Evolutionary conservation across 306 rosid species (phyloP).

Genomic region (Dalbergia oliveri): DNA sequence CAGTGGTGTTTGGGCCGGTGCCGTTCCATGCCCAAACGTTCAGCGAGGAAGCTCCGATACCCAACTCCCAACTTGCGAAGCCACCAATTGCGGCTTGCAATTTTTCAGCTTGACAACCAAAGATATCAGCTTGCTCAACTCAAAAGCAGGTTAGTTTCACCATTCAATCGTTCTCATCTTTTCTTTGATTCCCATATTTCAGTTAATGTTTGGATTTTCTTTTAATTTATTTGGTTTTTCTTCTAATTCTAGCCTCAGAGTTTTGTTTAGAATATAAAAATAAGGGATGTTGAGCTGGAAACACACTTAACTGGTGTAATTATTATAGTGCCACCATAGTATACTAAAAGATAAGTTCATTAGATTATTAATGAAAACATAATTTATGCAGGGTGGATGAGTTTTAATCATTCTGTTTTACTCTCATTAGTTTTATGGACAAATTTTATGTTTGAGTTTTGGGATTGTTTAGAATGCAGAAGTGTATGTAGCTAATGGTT

Average conservation of each 20-base stretch:
- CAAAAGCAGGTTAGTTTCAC: slow-evolving; percentile 4
- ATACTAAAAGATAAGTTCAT: neutral
- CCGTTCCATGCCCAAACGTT: neutral
- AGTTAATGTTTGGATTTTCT: neutral
- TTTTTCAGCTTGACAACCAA: neutral
- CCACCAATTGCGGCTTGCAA: neutral
- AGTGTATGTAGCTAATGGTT: neutral
- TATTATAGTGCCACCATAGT: neutral
- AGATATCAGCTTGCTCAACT: neutral
- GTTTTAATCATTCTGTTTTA: slow-evolving; percentile 13
- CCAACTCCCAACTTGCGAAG: neutral
- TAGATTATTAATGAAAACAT: slow-evolving; percentile 16
- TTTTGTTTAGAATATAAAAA: neutral
- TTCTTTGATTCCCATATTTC: neutral
- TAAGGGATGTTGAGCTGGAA: neutral
- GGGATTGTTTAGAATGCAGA: slow-evolving; percentile 5
- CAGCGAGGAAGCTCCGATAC: neutral
- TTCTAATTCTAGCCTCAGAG: slow-evolving; percentile 4
- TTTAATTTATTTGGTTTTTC: neutral
- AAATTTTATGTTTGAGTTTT: neutral
- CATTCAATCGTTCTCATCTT: neutral
- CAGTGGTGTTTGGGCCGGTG: neutral
- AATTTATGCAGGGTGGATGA: neutral
- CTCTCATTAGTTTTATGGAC: slow-evolving; percentile 19
- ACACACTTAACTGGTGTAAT: neutral